Evolutionary conservation across 441 rosid species (phyloP).

Genomic region (Populus tomentosa): DNA sequence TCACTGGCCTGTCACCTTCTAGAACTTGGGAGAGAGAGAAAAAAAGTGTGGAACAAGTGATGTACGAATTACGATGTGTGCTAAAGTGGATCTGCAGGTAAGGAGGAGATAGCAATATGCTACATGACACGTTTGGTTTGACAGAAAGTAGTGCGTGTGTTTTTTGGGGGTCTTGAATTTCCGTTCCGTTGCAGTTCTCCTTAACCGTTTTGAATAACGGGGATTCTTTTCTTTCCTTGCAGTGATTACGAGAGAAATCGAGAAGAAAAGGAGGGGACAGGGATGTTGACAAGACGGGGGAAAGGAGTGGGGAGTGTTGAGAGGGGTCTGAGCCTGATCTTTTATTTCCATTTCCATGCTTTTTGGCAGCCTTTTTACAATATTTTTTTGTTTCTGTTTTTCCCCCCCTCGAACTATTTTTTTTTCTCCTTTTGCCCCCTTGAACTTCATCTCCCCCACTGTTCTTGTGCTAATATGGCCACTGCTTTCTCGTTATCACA

Average conservation of each 20-base stretch:
- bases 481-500: neutral
- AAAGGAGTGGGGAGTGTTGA: slow-evolving; percentile 5
- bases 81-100: no score
- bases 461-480: neutral
- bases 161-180: no score
- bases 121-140: neutral
- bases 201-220: slow-evolving; percentile 5
- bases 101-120: no score
- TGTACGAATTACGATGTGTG: no score
- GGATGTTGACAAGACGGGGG: slow-evolving; percentile 26
- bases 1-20: no score
- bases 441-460: neutral
- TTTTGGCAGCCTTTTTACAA: slow-evolving; percentile 32
- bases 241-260: slow-evolving; percentile 10
- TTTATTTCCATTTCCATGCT: slow-evolving; percentile 30
- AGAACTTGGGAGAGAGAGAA: no score
- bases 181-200: no score
- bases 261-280: slow-evolving; percentile 16
- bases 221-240: slow-evolving; percentile 7
- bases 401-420: neutral
- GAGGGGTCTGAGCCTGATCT: slow-evolving; percentile 9
- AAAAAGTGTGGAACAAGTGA: no score
- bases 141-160: no score
- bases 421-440: neutral
- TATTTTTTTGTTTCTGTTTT: neutral